Evolutionary conservation across 495 filamentous ascomycete genomes (phyloP).

Genomic region (Oidiodendron maius): DNA sequence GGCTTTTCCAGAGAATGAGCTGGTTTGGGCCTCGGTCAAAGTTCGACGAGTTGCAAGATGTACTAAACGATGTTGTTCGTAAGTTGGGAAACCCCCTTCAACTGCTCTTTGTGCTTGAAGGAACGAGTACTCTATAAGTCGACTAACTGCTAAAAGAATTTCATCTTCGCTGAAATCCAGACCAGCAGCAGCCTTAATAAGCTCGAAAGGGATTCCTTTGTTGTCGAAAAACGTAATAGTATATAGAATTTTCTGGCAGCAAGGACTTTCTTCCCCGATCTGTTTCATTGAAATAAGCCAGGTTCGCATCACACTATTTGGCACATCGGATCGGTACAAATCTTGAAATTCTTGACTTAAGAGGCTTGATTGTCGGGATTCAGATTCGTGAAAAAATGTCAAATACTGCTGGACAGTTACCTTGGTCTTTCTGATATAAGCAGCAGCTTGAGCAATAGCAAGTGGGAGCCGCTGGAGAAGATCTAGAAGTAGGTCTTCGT

Average conservation of each 20-base stretch:
- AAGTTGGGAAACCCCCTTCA: slow-evolving; percentile 5
- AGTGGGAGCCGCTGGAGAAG: slow-evolving; percentile 33
- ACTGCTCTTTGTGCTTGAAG: slow-evolving; percentile 5
- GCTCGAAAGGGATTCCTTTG: slow-evolving; percentile 11
- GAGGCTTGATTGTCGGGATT: slow-evolving; percentile 18
- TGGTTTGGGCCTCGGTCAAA: slow-evolving; percentile 27
- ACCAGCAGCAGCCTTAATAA: slow-evolving; percentile 7
- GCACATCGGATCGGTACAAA: slow-evolving; percentile 1
- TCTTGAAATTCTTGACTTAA: slow-evolving; percentile 18
- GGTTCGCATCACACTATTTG: slow-evolving; percentile 12
- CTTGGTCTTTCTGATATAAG: too few relatives aligned
- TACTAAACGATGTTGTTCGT: slow-evolving; percentile 39
- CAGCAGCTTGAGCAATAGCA: too few relatives aligned
- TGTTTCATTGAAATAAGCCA: slow-evolving; percentile 24
- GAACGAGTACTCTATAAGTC: slow-evolving; percentile 13
- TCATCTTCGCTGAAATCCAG: slow-evolving; percentile 7
- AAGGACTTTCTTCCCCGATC: slow-evolving; percentile 27
- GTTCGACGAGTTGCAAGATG: slow-evolving; percentile 37
- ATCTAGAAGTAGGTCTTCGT: slow-evolving; percentile 1
- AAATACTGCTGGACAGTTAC: slow-evolving; percentile 7
- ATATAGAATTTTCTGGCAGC: slow-evolving; percentile 15
- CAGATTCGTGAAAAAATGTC: slow-evolving; percentile 12
- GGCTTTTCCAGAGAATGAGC: slow-evolving; percentile 20
- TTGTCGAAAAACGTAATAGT: slow-evolving; percentile 15
- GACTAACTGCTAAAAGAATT: slow-evolving; percentile 16